A percentile compares a stretch with the other conserved stretches of the same genome.
phyloP scores from a whole-genome alignment of 768 basidiomycete species.

The Pleurotus cornucopiae region DNA sequence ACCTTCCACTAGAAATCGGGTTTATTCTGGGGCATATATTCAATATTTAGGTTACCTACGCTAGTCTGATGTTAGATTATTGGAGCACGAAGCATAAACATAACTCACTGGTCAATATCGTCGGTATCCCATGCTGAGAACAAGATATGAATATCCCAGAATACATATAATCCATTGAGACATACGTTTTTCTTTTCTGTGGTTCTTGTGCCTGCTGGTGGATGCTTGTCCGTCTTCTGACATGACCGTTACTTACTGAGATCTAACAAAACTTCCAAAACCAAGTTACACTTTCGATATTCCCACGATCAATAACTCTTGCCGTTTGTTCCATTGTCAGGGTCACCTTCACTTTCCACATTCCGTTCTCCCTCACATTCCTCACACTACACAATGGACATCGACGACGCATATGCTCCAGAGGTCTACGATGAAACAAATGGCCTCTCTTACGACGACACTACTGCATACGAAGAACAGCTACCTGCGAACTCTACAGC shows the following conservation, averaged over 20 bases:
- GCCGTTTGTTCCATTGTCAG: too few relatives aligned
- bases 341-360: constrained; percentile 7
- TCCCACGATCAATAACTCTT: neutral
- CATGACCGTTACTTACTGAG: constrained; percentile 19
- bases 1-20: constrained; percentile 71
- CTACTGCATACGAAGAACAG: constrained; percentile 55
- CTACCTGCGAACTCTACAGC: constrained; percentile 28
- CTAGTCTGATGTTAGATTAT: constrained; percentile 22
- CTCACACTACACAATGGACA: constrained; percentile 40
- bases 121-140: constrained; percentile 94
- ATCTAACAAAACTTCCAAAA: too few relatives aligned
- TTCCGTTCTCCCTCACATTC: constrained; percentile 8
- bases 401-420: constrained; percentile 26
- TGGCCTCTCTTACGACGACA: constrained; percentile 52
- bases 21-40: neutral
- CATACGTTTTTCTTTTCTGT: constrained; percentile 95
- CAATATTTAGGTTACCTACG: constrained; percentile 29
- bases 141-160: constrained; percentile 4
- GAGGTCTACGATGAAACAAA: constrained; percentile 20
- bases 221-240: constrained; percentile 37
- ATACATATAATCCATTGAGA: constrained; percentile 3
- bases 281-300: neutral
- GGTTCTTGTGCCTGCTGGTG: constrained; percentile 80
- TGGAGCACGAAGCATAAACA: constrained; percentile 2
- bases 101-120: constrained; percentile 92